phyloP scores from a whole-genome alignment of 306 rosid species.

The Dryas drummondii region DNA sequence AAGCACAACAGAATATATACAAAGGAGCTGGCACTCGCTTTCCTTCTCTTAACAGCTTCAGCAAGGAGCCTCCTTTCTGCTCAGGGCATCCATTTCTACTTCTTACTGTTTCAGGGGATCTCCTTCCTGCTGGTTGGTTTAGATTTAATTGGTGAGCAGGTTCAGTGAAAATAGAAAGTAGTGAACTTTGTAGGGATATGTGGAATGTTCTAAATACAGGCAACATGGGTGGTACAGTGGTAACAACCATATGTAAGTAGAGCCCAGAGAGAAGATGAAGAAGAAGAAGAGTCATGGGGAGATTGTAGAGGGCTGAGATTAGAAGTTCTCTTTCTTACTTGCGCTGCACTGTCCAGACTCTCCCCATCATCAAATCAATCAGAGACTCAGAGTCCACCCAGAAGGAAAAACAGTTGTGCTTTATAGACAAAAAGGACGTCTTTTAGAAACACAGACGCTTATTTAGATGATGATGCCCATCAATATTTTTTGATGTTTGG shows the following conservation, averaged over 20 bases:
- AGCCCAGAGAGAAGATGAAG: neutral
- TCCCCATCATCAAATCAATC: neutral
- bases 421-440: neutral
- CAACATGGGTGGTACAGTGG: conserved; percentile 18
- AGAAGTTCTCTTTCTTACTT: conserved; percentile 6
- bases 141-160: conserved; percentile 88
- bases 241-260: neutral
- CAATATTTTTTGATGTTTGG: conserved; percentile 8
- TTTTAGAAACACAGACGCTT: conserved; percentile 17
- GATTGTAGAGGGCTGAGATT: conserved; percentile 24
- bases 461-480: conserved; percentile 22
- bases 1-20: conserved; percentile 76
- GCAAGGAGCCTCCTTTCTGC: conserved; percentile 94
- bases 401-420: conserved; percentile 15
- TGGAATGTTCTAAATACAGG: conserved; percentile 2
- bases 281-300: neutral
- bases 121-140: conserved; percentile 87
- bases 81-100: conserved; percentile 95
- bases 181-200: neutral
- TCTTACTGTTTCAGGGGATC: conserved; percentile 85
- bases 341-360: conserved; percentile 18
- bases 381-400: conserved; percentile 21
- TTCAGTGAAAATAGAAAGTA: conserved; percentile 39
- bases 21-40: conserved; percentile 83
- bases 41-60: conserved; percentile 80